Evolutionary conservation across 2,329 filamentous ascomycete species (phyloP).

Genomic region (Fusarium nurragi): DNA sequence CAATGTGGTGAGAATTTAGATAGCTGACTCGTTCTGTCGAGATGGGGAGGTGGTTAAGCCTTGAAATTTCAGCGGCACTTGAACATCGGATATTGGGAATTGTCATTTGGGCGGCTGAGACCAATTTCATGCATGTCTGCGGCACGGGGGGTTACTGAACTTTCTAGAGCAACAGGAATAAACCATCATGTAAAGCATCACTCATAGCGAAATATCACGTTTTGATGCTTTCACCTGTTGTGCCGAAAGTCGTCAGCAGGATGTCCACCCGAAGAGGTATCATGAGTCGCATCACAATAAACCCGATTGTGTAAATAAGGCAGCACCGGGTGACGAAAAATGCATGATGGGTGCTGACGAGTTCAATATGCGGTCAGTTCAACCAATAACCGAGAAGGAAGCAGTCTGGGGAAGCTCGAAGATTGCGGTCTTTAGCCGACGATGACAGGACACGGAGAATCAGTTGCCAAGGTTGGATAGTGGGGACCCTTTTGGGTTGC

Average conservation of each 20-base stretch:
- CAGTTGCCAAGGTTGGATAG: background rate
- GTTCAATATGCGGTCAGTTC: conserved; percentile 14
- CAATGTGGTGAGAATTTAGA: background rate
- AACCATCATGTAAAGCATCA: background rate
- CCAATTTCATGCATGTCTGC: background rate
- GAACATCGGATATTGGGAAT: too few relatives aligned
- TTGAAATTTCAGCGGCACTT: too few relatives aligned
- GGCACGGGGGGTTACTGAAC: background rate
- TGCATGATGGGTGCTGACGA: conserved; percentile 25
- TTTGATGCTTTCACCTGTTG: background rate
- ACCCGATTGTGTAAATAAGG: background rate
- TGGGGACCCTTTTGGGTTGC: background rate
- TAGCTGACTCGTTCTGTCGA: background rate
- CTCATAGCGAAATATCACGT: background rate
- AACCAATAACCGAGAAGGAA: conserved; percentile 12
- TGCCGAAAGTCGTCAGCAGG: background rate
- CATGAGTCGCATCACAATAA: background rate
- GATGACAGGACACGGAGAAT: conserved; percentile 12
- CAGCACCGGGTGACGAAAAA: background rate
- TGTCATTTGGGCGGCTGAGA: background rate
- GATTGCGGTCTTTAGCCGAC: conserved; percentile 28
- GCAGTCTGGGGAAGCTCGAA: conserved; percentile 14
- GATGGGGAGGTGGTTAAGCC: too few relatives aligned
- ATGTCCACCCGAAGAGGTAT: background rate
- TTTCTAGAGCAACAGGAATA: background rate